Evolutionary conservation across 495 filamentous ascomycete genomes (phyloP), one percentile per base, ranked within the genome.

Genomic region (Venustampulla echinocandica): DNA sequence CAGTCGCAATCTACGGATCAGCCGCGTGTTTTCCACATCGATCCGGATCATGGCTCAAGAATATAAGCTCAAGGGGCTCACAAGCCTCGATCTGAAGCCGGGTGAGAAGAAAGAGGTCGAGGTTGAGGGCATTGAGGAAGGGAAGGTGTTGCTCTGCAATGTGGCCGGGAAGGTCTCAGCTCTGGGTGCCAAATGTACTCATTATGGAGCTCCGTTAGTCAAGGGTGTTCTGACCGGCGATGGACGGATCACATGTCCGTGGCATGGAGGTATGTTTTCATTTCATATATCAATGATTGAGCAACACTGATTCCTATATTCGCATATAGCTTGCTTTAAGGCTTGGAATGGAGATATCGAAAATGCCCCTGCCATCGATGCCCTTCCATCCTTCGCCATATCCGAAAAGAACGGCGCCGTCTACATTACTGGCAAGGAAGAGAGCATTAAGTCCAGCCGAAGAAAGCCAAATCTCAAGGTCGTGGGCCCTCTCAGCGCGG

Each of bases 321-420:
- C n/a, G n/a, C n/a, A n/a, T n/a, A 30, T 7, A 88, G 92, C 92
- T 30, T 98, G 92, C 70, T 98, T 95, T 65, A 87, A 86, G 50
- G 77, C 85, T 44, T 66, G 71, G 33, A 90, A 83, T n/a, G 92
- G 92, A 22, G 90, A 96, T 50, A 83, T 98, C 37, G 92, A 98
- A 64, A 84, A 97, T 61, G 88, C 90, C 0, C 92, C 92, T 1
- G 92, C 87, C 1, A 70, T 93, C 4, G 87, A 96, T 54, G 74
- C 82, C 13, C 63, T 98, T 3, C 71, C 81, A 17, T 82, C 84
- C 33, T 98, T 92, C 65, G 82, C 86, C 25, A 60, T 94, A 20
- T 64, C 77, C 18, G 79, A 90, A 59, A 89, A 81, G 59, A 76
- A 89, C 55, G 87, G 82, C 42, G 82, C 71, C 0, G 81, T 95